Base-by-base conservation (phyloP, 192 early-diverging fungal species). In the Funneliformis mosseae region DNA sequence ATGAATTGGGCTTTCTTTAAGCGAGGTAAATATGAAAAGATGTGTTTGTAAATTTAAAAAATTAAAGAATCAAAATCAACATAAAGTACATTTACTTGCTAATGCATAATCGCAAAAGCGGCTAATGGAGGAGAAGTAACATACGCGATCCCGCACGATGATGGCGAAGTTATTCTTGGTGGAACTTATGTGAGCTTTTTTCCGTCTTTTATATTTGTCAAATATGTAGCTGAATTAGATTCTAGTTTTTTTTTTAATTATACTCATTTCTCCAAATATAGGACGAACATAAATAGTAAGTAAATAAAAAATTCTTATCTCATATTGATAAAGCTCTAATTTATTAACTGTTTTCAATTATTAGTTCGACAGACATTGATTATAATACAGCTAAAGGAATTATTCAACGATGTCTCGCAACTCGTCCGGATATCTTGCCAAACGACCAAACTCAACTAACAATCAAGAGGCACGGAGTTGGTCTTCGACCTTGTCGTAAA, bases 101-200 rank as follows among this genome's bases (percentile, higher is more conserved):
- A n/a, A n/a, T n/a, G 50, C 18, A 55, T 55, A 55, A 55, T 55
- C 5, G 16, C 63, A 66, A 66, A 66, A 66, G 60, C 41, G 33
- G 42, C 39, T 74, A 76, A 66, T 43, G 86, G 81, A 28, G 86
- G 81, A 28, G 82, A 69, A 8, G 86, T 89, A 46, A 88, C 90
- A 8, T 95, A 95, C 77, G 88, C 93, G 8, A 95, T 95, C 69
- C 94, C 94, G 3, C 88, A 94, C 21, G 91, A 90, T 25, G 91
- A 93, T 82, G 94, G 93, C 23, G 89, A 90, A 48, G 92, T 94
- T 18, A 84, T 93, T 61, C 79, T 95, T 1, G 94, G 94, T 16
- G 94, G 94, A 21, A 94, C 94, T 8, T 61, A 42, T 61, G 74
- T 55, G 28, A 74, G 72, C 23, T 55, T 38, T 33, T 14, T 0